Conservation (phyloP, 2,329 filamentous ascomycete species). For the Fusarium mexicanum region DNA sequence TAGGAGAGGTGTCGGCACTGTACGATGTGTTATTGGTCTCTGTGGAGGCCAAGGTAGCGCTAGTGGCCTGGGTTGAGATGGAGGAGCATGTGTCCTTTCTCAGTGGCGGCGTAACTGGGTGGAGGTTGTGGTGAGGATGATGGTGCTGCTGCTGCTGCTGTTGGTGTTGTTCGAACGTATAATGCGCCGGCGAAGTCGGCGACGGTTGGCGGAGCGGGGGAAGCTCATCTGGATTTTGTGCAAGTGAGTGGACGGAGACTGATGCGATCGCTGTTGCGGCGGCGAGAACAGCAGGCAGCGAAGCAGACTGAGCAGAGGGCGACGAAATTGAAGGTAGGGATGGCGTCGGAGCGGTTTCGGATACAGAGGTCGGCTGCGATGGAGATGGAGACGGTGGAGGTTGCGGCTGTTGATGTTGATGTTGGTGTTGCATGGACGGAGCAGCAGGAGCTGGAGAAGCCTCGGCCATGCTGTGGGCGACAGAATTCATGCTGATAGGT, state of each 20-base stretch:
- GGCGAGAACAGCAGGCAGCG: slow-evolving; percentile 39
- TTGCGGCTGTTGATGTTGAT: slow-evolving; percentile 40
- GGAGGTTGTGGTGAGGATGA: slow-evolving; percentile 42
- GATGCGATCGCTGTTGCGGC: slow-evolving; percentile 37
- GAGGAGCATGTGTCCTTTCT: slow-evolving; percentile 64
- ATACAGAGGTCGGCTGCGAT: slow-evolving; percentile 40
- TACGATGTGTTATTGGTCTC: slow-evolving; percentile 63
- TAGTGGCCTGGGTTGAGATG: slow-evolving; percentile 61
- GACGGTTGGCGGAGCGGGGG: slow-evolving; percentile 43
- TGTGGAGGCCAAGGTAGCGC: slow-evolving; percentile 53
- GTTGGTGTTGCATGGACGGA: slow-evolving; percentile 32
- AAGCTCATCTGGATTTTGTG: slow-evolving; percentile 42
- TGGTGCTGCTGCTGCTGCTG: slow-evolving; percentile 34
- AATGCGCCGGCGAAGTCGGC: slow-evolving; percentile 41
- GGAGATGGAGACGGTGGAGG: slow-evolving; percentile 40
- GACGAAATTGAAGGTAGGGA: slow-evolving; percentile 41
- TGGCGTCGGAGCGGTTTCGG: slow-evolving; percentile 40
- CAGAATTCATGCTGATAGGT: slow-evolving; percentile 50
- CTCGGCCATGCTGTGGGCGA: slow-evolving; percentile 51
- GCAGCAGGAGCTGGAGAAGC: slow-evolving; percentile 32
- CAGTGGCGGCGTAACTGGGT: slow-evolving; percentile 46
- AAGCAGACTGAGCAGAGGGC: slow-evolving; percentile 41
- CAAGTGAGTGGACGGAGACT: slow-evolving; percentile 30
- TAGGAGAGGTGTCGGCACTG: slow-evolving; percentile 63
- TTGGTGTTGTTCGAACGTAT: slow-evolving; percentile 43